phyloP scores from a whole-genome alignment of 495 filamentous ascomycete species.

The Tricharina praecox region DNA sequence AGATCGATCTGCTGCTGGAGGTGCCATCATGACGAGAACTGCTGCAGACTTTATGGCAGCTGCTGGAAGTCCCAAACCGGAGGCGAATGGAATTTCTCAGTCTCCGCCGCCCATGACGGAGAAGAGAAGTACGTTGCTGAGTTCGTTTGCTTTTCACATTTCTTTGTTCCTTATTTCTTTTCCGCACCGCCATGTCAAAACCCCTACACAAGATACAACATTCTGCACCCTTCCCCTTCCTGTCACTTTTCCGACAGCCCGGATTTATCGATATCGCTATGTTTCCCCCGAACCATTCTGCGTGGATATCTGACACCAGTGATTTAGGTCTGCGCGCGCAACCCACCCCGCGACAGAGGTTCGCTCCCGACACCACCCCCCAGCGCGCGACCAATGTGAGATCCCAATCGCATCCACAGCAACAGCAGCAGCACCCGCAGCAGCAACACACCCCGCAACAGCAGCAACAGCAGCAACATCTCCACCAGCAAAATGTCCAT shows the following conservation, averaged over 20 bases:
- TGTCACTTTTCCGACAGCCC: no score
- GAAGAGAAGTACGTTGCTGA: constrained; percentile 20
- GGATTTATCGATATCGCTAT: no score
- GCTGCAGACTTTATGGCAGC: constrained; percentile 46
- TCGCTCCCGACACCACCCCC: constrained; percentile 47
- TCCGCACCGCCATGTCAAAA: no score
- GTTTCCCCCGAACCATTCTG: no score
- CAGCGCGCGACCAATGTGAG: constrained; percentile 25
- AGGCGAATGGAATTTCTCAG: constrained; percentile 20
- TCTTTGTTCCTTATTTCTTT: neutral
- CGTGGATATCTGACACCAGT: neutral
- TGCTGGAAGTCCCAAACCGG: constrained; percentile 22
- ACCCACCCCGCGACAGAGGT: constrained; percentile 62
- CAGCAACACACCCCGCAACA: no score
- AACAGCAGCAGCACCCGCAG: constrained; percentile 13
- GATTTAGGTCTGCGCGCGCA: constrained; percentile 54
- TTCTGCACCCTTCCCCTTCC: no score
- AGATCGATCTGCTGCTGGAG: constrained; percentile 55
- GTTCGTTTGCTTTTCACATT: neutral
- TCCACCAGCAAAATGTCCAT: no score
- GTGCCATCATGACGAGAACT: constrained; percentile 56
- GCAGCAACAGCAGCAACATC: no score
- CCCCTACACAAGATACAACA: no score
- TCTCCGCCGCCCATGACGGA: constrained; percentile 34
- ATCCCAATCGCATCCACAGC: constrained; percentile 14